Evolutionary conservation across 2,329 filamentous ascomycete genomes (phyloP).

Genomic region (Mycosphaerella sp.): DNA sequence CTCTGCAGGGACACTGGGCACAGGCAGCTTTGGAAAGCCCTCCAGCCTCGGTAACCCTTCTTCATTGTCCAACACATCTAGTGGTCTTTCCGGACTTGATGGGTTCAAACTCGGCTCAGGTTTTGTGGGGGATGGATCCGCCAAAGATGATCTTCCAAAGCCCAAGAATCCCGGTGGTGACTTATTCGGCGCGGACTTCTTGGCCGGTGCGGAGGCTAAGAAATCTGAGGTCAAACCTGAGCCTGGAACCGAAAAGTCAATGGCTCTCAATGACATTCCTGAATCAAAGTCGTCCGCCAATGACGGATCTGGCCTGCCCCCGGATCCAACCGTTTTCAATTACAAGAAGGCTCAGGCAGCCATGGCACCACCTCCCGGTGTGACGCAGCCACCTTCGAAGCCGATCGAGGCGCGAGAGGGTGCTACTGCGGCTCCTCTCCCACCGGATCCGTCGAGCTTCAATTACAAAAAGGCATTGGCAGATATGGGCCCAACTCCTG

Average conservation of each 20-base stretch:
- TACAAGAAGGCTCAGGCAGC: constrained; percentile 35
- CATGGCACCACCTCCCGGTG: constrained; percentile 40
- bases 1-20: constrained; percentile 38
- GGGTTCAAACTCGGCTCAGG: constrained; percentile 62
- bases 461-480: constrained; percentile 31
- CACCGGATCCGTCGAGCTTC: constrained; percentile 35
- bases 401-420: constrained; percentile 31
- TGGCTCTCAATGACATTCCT: constrained; percentile 20
- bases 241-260: constrained; percentile 29
- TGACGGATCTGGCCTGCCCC: constrained; percentile 37
- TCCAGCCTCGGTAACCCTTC: constrained; percentile 25
- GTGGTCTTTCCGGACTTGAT: constrained; percentile 31
- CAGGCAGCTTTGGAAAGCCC: constrained; percentile 32
- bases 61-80: constrained; percentile 27
- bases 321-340: constrained; percentile 32
- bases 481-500: constrained; percentile 40
- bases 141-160: constrained; percentile 54
- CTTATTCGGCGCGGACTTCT: constrained; percentile 27
- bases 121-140: constrained; percentile 58
- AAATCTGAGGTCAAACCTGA: constrained; percentile 34
- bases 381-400: constrained; percentile 27
- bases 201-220: constrained; percentile 32
- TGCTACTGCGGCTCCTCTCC: constrained; percentile 34
- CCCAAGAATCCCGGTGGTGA: constrained; percentile 31
- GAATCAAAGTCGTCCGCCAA: constrained; percentile 32